phyloP scores from a whole-genome alignment of 345 rosid genomes.

The Chamaenerion angustifolium region DNA sequence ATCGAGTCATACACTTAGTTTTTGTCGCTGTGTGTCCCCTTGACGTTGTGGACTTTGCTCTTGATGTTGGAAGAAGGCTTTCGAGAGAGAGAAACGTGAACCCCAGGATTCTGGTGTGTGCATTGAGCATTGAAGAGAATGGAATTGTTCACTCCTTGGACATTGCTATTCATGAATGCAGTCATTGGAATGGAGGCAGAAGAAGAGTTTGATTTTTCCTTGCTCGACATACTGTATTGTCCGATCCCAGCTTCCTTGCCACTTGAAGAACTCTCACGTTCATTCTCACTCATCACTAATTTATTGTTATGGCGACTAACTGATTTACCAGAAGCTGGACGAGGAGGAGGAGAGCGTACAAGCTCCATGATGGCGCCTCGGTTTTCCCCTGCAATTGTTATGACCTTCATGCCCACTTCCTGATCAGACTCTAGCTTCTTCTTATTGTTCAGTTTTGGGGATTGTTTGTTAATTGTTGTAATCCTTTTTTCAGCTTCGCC shows the following conservation, averaged over 20 bases:
- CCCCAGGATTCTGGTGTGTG: conserved; percentile 71
- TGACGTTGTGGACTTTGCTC: background rate
- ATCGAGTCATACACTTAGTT: too few species aligned
- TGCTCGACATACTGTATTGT: conserved; percentile 18
- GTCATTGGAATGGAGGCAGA: conserved; percentile 24
- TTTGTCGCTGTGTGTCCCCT: too few species aligned
- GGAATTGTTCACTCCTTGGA: conserved; percentile 80
- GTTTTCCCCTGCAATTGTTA: conserved; percentile 86
- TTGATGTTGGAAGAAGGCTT: conserved; percentile 35
- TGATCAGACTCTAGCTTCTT: conserved; percentile 29
- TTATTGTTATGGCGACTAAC: conserved; percentile 11
- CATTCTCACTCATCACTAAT: conserved; percentile 14
- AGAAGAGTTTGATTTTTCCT: conserved; percentile 9
- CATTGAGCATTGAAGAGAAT: conserved; percentile 49
- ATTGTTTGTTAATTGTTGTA: conserved; percentile 5
- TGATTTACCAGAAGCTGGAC: conserved; percentile 1
- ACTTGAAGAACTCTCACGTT: conserved; percentile 18
- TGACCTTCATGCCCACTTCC: conserved; percentile 26
- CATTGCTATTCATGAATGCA: conserved; percentile 69
- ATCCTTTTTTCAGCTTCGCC: background rate
- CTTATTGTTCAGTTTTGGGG: conserved; percentile 10
- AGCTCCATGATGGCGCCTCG: conserved; percentile 86
- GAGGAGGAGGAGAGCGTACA: conserved; percentile 30
- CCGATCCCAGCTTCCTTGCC: conserved; percentile 12
- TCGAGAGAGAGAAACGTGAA: conserved; percentile 38